phyloP scores from a whole-genome alignment of 805 yeast genomes.

The Candida maesae region DNA sequence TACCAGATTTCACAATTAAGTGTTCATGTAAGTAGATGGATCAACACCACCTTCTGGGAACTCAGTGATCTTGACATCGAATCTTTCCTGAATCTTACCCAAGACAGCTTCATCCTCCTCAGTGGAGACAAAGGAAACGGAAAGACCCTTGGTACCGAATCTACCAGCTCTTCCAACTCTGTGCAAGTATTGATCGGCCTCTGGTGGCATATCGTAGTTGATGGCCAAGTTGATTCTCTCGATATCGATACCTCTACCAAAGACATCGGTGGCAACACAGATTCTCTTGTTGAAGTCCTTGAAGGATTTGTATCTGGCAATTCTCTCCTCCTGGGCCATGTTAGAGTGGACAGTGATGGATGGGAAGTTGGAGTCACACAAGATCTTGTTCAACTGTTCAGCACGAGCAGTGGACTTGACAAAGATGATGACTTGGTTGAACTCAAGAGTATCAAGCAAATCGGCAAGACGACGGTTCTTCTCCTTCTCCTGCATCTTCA shows the following conservation, averaged over 20 bases:
- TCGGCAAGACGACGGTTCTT: conserved; percentile 92
- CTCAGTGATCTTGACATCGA: conserved; percentile 90
- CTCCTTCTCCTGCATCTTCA: conserved; percentile 84
- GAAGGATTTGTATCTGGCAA: conserved; percentile 91
- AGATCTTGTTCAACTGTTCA: conserved; percentile 80
- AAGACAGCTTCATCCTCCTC: conserved; percentile 87
- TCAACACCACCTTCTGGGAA: conserved; percentile 99
- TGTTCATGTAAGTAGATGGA: conserved; percentile 96
- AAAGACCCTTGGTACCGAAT: conserved; percentile 98
- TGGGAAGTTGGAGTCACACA: conserved; percentile 93
- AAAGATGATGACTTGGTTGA: conserved; percentile 96
- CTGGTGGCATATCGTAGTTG: conserved; percentile 93
- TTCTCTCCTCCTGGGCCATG: conserved; percentile 96
- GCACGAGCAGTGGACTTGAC: conserved; percentile 92
- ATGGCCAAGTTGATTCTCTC: conserved; percentile 98
- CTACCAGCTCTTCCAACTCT: conserved; percentile 99
- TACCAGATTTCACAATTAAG: conserved; percentile 42
- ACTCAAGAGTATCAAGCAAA: conserved; percentile 87
- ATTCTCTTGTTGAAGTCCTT: conserved; percentile 98
- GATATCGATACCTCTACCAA: conserved; percentile 99
- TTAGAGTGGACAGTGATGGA: conserved; percentile 95
- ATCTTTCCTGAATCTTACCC: conserved; percentile 92
- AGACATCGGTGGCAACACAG: conserved; percentile 97
- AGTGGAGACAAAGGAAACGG: conserved; percentile 82
- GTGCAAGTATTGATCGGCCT: conserved; percentile 97